phyloP scores from a whole-genome alignment of 169 alveolate species.

The Plasmodium cynomolgi region DNA sequence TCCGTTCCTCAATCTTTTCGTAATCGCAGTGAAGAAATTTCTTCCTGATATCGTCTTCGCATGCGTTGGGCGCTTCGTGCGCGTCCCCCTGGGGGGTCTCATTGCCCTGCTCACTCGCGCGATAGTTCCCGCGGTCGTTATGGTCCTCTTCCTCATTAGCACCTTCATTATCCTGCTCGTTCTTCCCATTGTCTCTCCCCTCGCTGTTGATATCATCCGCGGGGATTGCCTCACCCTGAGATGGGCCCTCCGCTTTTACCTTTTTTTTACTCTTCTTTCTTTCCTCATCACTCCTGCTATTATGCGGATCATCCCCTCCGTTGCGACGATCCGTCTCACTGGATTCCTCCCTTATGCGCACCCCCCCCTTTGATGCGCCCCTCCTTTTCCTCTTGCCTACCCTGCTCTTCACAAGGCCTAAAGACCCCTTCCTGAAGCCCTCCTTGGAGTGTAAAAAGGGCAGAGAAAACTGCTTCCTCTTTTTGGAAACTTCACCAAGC shows the following conservation, averaged over 20 bases:
- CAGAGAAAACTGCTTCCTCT: conserved; percentile 35
- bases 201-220: not conserved
- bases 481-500: conserved; percentile 50
- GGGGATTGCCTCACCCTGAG: not conserved
- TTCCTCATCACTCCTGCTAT: conserved; percentile 2
- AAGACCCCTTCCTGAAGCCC: not conserved
- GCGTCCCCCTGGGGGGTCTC: not conserved
- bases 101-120: not conserved
- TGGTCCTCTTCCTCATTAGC: not conserved
- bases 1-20: conserved; percentile 68
- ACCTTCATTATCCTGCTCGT: not conserved
- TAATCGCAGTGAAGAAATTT: conserved; percentile 47
- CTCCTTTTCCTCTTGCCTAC: not conserved
- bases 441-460: conserved; percentile 41
- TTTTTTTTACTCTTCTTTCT: not conserved
- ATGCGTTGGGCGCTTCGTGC: not conserved
- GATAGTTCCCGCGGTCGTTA: no score
- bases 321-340: not conserved
- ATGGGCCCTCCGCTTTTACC: not conserved
- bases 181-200: not conserved
- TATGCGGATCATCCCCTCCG: not conserved
- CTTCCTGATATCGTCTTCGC: conserved; percentile 41
- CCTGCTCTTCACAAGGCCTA: not conserved
- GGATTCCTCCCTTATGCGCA: not conserved
- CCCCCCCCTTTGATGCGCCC: not conserved